Conservation (phyloP, 2,329 filamentous ascomycete genomes). For the Fusarium kyushuense region DNA sequence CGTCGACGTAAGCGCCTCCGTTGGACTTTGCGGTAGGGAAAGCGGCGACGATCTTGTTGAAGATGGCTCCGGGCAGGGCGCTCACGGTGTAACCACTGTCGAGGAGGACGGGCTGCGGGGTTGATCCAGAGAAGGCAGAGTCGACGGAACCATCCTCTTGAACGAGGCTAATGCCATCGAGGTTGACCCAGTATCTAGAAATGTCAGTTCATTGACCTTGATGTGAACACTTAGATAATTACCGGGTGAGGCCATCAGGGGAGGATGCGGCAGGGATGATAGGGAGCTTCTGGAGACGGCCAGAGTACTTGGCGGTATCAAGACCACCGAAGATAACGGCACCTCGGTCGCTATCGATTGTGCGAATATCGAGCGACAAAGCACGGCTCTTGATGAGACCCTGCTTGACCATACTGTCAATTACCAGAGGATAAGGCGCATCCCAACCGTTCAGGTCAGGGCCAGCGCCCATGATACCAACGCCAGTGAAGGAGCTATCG, state of each 20-base stretch:
- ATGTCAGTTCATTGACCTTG: neutral
- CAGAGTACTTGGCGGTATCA: slow-evolving; percentile 67
- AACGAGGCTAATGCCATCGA: slow-evolving; percentile 54
- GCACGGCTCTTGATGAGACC: slow-evolving; percentile 55
- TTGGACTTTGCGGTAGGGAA: slow-evolving; percentile 59
- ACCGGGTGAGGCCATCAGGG: slow-evolving; percentile 52
- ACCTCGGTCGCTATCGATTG: slow-evolving; percentile 49
- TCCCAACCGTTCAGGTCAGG: slow-evolving; percentile 53
- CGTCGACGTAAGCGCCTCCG: slow-evolving; percentile 58
- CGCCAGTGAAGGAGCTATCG: slow-evolving; percentile 46
- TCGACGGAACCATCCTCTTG: slow-evolving; percentile 53
- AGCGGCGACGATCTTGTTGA: slow-evolving; percentile 57
- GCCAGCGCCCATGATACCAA: slow-evolving; percentile 54
- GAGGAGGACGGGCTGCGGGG: slow-evolving; percentile 64
- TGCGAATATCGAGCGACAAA: slow-evolving; percentile 53
- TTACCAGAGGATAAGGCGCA: slow-evolving; percentile 51
- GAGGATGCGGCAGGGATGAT: slow-evolving; percentile 61
- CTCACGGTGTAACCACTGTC: slow-evolving; percentile 77
- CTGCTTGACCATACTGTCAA: slow-evolving; percentile 53
- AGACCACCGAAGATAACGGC: slow-evolving; percentile 67
- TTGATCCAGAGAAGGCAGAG: slow-evolving; percentile 58
- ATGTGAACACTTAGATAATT: neutral
- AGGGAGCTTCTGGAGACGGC: slow-evolving; percentile 66
- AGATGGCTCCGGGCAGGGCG: slow-evolving; percentile 71
- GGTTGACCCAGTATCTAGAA: slow-evolving; percentile 57